Percentiles rank a stretch among this genome's conserved stretches.
These are phyloP conservation scores for Nakazawaea siamensis DNA, from an alignment of 805 yeast species.

Conservation along the genomic window DNA sequence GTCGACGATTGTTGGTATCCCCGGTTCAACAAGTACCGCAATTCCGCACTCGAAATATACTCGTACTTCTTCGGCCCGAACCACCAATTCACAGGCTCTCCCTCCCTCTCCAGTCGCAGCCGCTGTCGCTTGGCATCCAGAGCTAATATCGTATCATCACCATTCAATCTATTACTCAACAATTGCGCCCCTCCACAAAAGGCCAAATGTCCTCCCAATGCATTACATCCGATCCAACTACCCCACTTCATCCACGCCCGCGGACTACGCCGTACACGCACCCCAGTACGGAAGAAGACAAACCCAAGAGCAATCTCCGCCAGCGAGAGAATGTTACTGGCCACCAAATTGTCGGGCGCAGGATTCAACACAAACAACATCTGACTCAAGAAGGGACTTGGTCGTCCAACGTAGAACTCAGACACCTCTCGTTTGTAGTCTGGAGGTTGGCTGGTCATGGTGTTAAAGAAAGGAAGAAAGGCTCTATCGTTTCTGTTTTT, in stretches of 20 bases:
- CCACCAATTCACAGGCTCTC: constrained; percentile 36
- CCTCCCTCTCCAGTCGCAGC: constrained; percentile 26
- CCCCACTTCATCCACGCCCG: constrained; percentile 3
- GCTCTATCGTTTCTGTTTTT: too few species aligned
- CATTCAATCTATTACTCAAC: constrained; percentile 11
- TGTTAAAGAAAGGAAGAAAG: too few species aligned
- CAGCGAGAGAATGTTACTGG: constrained; percentile 18
- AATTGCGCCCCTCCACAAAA: constrained; percentile 13
- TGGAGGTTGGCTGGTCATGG: too few species aligned
- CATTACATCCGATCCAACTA: constrained; percentile 7
- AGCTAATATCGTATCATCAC: constrained; percentile 8
- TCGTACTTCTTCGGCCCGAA: constrained; percentile 38
- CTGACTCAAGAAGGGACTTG: constrained; percentile 6
- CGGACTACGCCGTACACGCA: constrained; percentile 3
- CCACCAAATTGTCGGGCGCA: constrained; percentile 22
- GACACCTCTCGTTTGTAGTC: too few species aligned
- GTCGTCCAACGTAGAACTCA: constrained; percentile 6
- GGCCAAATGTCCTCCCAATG: constrained; percentile 11
- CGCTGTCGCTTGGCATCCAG: constrained; percentile 32
- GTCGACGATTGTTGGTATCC: background rate
- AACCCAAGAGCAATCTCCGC: constrained; percentile 19
- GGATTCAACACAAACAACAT: constrained; percentile 14
- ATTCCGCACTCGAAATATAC: constrained; percentile 28
- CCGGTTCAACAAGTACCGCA: constrained; percentile 2
- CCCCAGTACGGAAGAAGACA: constrained; percentile 9